Percentiles rank a stretch among this genome's conserved stretches.
These are phyloP conservation scores for Xylariaceae sp. DNA, from an alignment of 2,329 filamentous ascomycete species.

Conservation along the genomic window DNA sequence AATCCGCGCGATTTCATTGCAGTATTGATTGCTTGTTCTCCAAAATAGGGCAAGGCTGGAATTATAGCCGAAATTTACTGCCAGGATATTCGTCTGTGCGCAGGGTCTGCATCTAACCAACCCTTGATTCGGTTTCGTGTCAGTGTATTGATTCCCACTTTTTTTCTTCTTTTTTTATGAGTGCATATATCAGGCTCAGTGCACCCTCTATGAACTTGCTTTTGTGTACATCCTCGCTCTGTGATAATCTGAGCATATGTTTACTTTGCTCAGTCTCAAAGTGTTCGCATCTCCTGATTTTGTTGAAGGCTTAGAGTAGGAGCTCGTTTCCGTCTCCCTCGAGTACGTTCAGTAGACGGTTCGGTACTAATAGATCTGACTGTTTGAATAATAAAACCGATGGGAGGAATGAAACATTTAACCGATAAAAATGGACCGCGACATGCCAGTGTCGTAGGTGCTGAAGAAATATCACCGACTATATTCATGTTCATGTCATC, in stretches of 20 bases:
- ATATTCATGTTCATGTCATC: too few relatives aligned
- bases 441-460: too few relatives aligned
- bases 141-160: neutral
- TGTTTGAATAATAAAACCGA: too few relatives aligned
- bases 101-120: neutral
- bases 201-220: neutral
- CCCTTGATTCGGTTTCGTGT: neutral
- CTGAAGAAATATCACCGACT: too few relatives aligned
- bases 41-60: neutral
- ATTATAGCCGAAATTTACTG: neutral
- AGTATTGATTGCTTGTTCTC: neutral
- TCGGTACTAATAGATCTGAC: too few relatives aligned
- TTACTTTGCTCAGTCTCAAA: too few relatives aligned
- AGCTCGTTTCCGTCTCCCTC: too few relatives aligned
- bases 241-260: neutral
- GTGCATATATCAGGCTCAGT: neutral
- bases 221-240: neutral
- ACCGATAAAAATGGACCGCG: too few relatives aligned
- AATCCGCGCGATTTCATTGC: neutral
- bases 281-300: too few relatives aligned
- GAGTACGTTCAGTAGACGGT: too few relatives aligned
- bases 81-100: neutral
- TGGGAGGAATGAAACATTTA: too few relatives aligned
- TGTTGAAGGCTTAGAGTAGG: too few relatives aligned
- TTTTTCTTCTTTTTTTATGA: neutral